These are phyloP conservation scores for Moesziomyces parantarcticus DNA, from an alignment of 1,284 basidiomycete species.

Conservation along the genomic window DNA sequence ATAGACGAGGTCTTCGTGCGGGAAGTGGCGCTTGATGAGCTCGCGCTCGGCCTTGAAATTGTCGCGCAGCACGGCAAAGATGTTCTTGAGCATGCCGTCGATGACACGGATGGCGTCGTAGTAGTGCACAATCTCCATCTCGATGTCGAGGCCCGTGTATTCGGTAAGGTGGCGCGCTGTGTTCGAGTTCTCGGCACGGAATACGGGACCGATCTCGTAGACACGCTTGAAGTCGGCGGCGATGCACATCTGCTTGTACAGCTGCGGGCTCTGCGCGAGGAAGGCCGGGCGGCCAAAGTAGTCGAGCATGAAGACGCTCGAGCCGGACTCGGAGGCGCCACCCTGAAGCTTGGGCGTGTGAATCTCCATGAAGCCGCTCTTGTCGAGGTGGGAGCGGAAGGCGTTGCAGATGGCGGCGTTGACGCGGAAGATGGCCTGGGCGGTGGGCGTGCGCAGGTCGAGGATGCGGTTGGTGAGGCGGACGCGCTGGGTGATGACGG, in stretches of 20 bases:
- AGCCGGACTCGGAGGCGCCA: conserved; percentile 62
- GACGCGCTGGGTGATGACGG: conserved; percentile 56
- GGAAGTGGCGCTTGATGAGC: conserved; percentile 53
- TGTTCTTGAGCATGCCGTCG: conserved; percentile 63
- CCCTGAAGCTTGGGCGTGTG: conserved; percentile 65
- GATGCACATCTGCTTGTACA: conserved; percentile 66
- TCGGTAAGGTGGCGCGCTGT: conserved; percentile 64
- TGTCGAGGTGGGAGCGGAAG: conserved; percentile 60
- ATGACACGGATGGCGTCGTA: conserved; percentile 63
- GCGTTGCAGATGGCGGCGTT: conserved; percentile 58
- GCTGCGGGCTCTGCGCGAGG: conserved; percentile 62
- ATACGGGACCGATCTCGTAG: conserved; percentile 66
- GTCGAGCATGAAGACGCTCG: conserved; percentile 62
- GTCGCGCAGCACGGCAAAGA: conserved; percentile 50
- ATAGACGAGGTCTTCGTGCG: conserved; percentile 64
- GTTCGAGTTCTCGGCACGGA: conserved; percentile 66
- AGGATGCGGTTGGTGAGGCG: conserved; percentile 63
- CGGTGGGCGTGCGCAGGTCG: conserved; percentile 60
- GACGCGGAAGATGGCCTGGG: conserved; percentile 62
- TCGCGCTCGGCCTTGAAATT: conserved; percentile 50
- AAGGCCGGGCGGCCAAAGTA: conserved; percentile 65
- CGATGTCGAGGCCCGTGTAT: conserved; percentile 64
- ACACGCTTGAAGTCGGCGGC: conserved; percentile 61
- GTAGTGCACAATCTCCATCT: conserved; percentile 65
- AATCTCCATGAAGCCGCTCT: conserved; percentile 59